A percentile compares a stretch with the other conserved stretches of the same genome.
phyloP scores from a whole-genome alignment of 345 rosid genomes.

The Eucalyptus pumila region DNA sequence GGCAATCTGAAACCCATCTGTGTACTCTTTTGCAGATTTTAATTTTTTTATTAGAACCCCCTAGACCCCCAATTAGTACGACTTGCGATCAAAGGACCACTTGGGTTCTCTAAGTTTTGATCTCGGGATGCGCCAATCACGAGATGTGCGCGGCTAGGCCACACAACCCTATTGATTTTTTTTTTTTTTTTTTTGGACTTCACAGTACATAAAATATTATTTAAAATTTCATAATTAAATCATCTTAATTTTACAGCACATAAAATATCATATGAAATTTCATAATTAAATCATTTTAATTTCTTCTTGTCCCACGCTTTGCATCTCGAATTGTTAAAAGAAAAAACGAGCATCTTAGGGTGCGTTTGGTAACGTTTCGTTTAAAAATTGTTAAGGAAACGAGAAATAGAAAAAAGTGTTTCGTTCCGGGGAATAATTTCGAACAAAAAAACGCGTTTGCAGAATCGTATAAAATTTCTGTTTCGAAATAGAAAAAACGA shows the following conservation, averaged over 20 bases:
- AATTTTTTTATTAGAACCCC: not conserved
- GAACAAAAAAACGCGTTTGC: too few relatives aligned
- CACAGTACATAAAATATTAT: not conserved
- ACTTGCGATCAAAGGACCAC: not conserved
- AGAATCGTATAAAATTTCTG: too few relatives aligned
- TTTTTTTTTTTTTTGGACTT: not conserved
- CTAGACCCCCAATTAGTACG: not conserved
- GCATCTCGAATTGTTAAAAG: not conserved
- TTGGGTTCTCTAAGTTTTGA: not conserved
- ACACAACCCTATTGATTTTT: not conserved
- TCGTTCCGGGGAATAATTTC: too few relatives aligned
- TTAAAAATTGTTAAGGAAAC: too few relatives aligned
- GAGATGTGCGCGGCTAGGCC: not conserved
- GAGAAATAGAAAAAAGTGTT: too few relatives aligned
- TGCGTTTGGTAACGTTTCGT: too few relatives aligned
- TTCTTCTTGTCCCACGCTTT: not conserved
- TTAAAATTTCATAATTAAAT: not conserved
- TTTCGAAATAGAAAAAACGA: too few relatives aligned
- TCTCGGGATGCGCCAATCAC: not conserved
- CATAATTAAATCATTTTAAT: not conserved
- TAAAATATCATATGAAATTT: not conserved
- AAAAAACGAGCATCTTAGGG: not conserved
- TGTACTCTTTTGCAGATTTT: not conserved
- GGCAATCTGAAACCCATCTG: not conserved
- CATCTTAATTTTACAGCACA: not conserved